Percentiles rank a stretch among this genome's conserved stretches.
Evolutionary conservation across 108 stramenopile species (phyloP).

Genomic region (Skeletonema potamos): DNA sequence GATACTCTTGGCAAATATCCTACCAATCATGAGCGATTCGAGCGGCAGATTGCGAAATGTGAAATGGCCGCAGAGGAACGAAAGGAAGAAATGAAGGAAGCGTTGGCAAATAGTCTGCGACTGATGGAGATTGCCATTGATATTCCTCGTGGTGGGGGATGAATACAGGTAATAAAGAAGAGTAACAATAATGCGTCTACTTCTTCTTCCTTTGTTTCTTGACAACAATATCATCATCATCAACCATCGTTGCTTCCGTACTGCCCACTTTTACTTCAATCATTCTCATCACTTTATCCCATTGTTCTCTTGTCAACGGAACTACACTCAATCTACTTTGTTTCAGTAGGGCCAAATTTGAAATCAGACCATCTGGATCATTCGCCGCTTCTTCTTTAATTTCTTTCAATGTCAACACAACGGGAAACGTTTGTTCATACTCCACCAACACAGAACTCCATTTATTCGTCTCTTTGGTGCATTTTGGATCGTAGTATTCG

Average conservation of each 20-base stretch:
- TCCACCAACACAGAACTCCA: slow-evolving; percentile 59
- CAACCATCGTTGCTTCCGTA: too few relatives aligned
- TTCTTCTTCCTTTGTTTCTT: too few relatives aligned
- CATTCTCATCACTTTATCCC: slow-evolving; percentile 32
- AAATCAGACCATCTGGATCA: slow-evolving; percentile 35
- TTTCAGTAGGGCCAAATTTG: slow-evolving; percentile 45
- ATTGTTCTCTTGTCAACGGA: slow-evolving; percentile 36
- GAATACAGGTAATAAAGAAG: neutral
- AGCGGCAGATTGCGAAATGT: slow-evolving; percentile 21
- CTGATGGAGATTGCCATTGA: slow-evolving; percentile 37
- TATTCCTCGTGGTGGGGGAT: neutral
- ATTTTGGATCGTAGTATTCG: slow-evolving; percentile 52
- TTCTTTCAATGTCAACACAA: slow-evolving; percentile 50
- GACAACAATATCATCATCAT: too few relatives aligned
- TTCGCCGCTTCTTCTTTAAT: slow-evolving; percentile 28
- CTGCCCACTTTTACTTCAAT: slow-evolving; percentile 6
- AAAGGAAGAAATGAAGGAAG: slow-evolving; percentile 37
- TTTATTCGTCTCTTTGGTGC: slow-evolving; percentile 37
- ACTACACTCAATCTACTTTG: slow-evolving; percentile 55
- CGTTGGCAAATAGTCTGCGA: slow-evolving; percentile 38
- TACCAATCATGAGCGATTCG: slow-evolving; percentile 23
- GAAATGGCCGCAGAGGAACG: slow-evolving; percentile 12
- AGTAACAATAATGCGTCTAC: neutral
- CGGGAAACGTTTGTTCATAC: slow-evolving; percentile 43
- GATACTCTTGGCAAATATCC: slow-evolving; percentile 26